phyloP scores from a whole-genome alignment of 1,284 basidiomycete genomes.

The Sanghuangporus baumii region DNA sequence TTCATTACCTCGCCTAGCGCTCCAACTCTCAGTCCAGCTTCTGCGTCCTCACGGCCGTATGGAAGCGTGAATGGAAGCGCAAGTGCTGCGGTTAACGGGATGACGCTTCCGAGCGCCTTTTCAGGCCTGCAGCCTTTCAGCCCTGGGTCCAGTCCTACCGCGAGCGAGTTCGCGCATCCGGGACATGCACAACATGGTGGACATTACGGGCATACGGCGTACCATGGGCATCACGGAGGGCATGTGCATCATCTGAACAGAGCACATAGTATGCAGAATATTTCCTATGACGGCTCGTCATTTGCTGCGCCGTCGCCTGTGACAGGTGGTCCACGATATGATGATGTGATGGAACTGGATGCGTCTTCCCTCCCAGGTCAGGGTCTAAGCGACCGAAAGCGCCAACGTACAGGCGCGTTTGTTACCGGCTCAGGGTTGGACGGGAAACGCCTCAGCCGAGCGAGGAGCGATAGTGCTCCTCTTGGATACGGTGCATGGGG shows the following conservation, averaged over 20 bases:
- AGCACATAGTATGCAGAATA: slow-evolving; percentile 56
- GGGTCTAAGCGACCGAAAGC: slow-evolving; percentile 22
- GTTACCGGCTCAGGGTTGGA: slow-evolving; percentile 26
- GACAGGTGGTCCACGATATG: slow-evolving; percentile 27
- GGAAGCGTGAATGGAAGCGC: not conserved
- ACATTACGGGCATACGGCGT: slow-evolving; percentile 25
- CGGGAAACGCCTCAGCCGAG: slow-evolving; percentile 34
- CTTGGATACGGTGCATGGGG: slow-evolving; percentile 36
- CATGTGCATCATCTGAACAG: slow-evolving; percentile 39
- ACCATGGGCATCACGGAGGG: slow-evolving; percentile 14
- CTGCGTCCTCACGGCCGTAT: slow-evolving; percentile 23
- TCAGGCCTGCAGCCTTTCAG: slow-evolving; percentile 40
- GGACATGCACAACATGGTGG: not conserved
- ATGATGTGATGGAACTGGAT: slow-evolving; percentile 14
- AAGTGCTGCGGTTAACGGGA: slow-evolving; percentile 20
- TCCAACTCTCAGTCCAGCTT: slow-evolving; percentile 30
- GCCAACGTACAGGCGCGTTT: slow-evolving; percentile 29
- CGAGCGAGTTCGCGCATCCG: slow-evolving; percentile 46
- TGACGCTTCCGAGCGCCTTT: slow-evolving; percentile 24
- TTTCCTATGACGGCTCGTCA: slow-evolving; percentile 26
- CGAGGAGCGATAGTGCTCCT: slow-evolving; percentile 43
- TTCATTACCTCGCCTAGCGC: slow-evolving; percentile 61
- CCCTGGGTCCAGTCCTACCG: slow-evolving; percentile 60
- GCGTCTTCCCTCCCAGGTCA: not conserved
- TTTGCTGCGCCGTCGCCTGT: slow-evolving; percentile 20